Conservation (phyloP, 228 moss, liverwort and hornwort species). For the Sphagnum magellanicum region DNA sequence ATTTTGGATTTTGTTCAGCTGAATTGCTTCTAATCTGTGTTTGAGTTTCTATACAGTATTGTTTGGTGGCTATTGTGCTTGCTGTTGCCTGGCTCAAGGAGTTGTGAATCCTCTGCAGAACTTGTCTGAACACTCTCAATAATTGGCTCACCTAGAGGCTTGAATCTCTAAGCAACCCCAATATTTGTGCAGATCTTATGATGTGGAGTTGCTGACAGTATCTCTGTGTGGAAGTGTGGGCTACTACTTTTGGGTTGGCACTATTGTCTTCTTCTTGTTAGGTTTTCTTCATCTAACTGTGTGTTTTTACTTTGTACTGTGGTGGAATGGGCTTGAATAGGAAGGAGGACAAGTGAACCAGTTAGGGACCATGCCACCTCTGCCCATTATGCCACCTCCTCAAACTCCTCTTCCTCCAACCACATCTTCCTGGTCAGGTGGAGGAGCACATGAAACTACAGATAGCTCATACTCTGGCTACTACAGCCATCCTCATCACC, state of each 20-base stretch:
- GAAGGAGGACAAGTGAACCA: conserved; percentile 23
- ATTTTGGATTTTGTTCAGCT: no score
- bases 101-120: background rate
- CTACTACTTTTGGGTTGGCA: background rate
- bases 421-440: conserved; percentile 18
- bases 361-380: conserved; percentile 26
- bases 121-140: background rate
- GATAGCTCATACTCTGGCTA: conserved; percentile 26
- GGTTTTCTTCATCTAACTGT: background rate
- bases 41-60: no score
- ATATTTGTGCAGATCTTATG: background rate
- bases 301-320: background rate
- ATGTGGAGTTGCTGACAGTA: background rate
- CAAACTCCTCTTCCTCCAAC: conserved; percentile 43
- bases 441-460: conserved; percentile 7
- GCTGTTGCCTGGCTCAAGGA: no score
- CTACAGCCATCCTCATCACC: conserved; percentile 14
- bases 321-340: background rate
- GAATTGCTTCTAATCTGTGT: no score
- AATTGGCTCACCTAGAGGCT: background rate
- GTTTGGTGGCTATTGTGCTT: no score
- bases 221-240: background rate
- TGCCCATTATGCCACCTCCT: conserved; percentile 48
- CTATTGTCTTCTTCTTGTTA: background rate
- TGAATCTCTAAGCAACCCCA: background rate